Conservation (phyloP, 2,329 filamentous ascomycete species). For the Aspergillus jensenii region DNA sequence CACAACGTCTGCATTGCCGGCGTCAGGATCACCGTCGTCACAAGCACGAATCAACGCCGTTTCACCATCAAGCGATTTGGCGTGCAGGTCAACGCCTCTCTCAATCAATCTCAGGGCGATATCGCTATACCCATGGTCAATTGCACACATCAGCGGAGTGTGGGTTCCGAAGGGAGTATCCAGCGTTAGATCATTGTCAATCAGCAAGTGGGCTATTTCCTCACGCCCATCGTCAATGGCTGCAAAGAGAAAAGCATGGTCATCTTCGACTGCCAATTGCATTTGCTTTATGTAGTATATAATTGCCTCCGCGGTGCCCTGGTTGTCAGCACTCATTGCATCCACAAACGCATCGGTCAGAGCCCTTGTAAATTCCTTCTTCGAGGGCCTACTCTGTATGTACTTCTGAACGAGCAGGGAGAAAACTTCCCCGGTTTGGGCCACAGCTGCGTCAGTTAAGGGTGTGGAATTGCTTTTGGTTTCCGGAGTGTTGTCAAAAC, state of each 20-base stretch:
- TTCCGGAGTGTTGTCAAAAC: neutral
- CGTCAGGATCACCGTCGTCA: neutral
- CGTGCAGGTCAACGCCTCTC: neutral
- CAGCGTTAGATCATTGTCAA: neutral
- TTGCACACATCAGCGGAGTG: neutral
- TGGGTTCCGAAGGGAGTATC: neutral
- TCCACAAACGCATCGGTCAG: too few relatives aligned
- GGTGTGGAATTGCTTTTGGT: neutral
- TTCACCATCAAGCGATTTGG: neutral
- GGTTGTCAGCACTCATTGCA: too few relatives aligned
- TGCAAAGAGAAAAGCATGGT: too few relatives aligned
- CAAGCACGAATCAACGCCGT: neutral
- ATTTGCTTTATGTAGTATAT: too few relatives aligned
- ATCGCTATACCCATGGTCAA: neutral
- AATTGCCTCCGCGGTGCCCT: too few relatives aligned
- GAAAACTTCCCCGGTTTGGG: neutral
- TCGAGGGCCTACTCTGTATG: neutral
- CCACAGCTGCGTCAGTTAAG: neutral
- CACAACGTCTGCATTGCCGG: neutral
- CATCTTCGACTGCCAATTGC: too few relatives aligned
- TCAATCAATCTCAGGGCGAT: neutral
- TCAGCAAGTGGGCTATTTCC: neutral
- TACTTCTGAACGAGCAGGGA: neutral
- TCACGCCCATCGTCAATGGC: neutral
- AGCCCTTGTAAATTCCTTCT: too few relatives aligned